Evolutionary conservation across 129 eudicot species (phyloP), one percentile per base, ranked within the genome.

Genomic region (Escallonia rubra): DNA sequence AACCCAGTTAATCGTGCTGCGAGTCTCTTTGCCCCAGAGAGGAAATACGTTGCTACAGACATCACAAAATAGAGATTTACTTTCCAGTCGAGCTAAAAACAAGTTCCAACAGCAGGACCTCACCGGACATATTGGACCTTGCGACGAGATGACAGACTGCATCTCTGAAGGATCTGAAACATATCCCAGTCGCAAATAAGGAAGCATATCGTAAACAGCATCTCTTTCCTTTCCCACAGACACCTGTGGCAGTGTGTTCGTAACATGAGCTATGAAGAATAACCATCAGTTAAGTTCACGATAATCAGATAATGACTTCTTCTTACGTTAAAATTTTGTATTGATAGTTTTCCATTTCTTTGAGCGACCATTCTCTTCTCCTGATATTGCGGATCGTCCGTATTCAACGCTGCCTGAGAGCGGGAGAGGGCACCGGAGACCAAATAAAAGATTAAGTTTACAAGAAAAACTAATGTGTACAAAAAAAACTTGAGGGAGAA

Each of bases 321-420:
- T 38, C 9, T 46, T 86, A 81, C 98, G 74, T 78, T 87, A 68
- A 93, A 89, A 70, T 58, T 41, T 82, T 93, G 96, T 55, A 84
- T 73, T 63, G 98, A 86, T 65, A 89, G 58, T 75, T 89, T 93
- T 71, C 96, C 98, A 68, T 93, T 89, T 65, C 92, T 76, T 79
- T 93, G 98, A 72, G 96, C 98, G 78, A 83, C 96, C 84, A 93
- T 47, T 78, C 98, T 74, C 82, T 93, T 93, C 42, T 93, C 98
- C 72, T 93, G 98, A 80, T 93, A 93, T 77, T 84, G 98, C 72
- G 98, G 98, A 84, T 93, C 98, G 70, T 93, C 95, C 23, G 98
- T 93, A 72, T 86, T 86, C 64, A 93, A 69, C 44, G 98, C 88
- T 68, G 95, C 96, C 98, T 93, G 80, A 46, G 68, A 56, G 65